Percentiles rank a stretch among this genome's conserved stretches.
phyloP scores from a whole-genome alignment of 441 rosid genomes.

The Eutrema salsugineum region DNA sequence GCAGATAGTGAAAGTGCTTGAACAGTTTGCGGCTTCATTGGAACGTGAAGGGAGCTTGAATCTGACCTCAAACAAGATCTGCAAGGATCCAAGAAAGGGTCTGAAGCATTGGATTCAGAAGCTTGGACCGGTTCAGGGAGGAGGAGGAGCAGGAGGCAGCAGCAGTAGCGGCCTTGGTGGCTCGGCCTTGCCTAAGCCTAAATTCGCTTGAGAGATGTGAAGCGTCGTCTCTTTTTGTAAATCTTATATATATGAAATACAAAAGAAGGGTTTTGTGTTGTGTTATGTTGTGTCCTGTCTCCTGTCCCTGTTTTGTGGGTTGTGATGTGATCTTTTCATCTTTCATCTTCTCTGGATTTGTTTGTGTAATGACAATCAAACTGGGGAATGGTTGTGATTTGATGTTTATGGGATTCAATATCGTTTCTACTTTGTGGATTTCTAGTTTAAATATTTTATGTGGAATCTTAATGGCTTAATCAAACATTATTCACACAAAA shows the following conservation, averaged over 20 bases:
- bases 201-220: conserved; percentile 34
- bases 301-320: conserved; percentile 22
- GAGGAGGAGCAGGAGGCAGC: not conserved
- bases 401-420: conserved; percentile 21
- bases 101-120: conserved; percentile 83
- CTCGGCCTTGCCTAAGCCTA: conserved; percentile 34
- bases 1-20: conserved; percentile 86
- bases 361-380: conserved; percentile 26
- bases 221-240: conserved; percentile 34
- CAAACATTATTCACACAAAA: not conserved
- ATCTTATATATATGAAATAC: conserved; percentile 17
- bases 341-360: conserved; percentile 18
- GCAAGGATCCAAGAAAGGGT: conserved; percentile 79
- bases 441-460: not conserved
- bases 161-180: conserved; percentile 28
- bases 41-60: conserved; percentile 66
- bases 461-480: not conserved
- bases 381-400: conserved; percentile 21
- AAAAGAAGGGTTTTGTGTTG: conserved; percentile 21
- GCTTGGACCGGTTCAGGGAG: conserved; percentile 50
- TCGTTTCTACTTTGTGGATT: not conserved
- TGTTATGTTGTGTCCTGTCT: not conserved
- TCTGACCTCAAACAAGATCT: conserved; percentile 38
- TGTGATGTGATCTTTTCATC: conserved; percentile 24
- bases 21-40: conserved; percentile 64